Conservation (phyloP, 495 filamentous ascomycete genomes). For the Penicillium alfredii region DNA sequence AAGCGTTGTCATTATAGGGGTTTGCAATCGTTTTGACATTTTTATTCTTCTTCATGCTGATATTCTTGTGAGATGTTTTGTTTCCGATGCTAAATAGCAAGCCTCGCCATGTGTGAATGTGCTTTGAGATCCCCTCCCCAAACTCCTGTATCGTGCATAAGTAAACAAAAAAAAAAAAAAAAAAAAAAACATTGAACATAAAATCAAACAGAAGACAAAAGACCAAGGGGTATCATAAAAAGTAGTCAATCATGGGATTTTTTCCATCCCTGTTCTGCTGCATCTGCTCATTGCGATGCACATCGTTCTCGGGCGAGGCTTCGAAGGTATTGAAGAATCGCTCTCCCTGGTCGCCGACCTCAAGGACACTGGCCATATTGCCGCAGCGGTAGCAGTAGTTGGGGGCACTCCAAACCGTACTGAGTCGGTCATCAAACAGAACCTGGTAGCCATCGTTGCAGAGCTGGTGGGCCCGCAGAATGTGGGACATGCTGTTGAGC, state of each 20-base stretch:
- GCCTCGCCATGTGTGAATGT: constrained; percentile 24
- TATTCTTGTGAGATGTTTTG: constrained; percentile 11
- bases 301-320: constrained; percentile 91
- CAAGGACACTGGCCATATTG: constrained; percentile 93
- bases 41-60: constrained; percentile 10
- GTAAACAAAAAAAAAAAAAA: constrained; percentile 9
- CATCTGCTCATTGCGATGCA: constrained; percentile 67
- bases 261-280: constrained; percentile 55
- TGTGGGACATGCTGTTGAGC: constrained; percentile 95
- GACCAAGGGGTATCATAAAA: constrained; percentile 56
- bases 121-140: constrained; percentile 18
- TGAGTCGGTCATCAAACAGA: constrained; percentile 87
- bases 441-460: constrained; percentile 97
- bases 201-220: constrained; percentile 11
- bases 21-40: no score
- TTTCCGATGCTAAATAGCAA: constrained; percentile 16
- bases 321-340: constrained; percentile 96
- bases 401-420: constrained; percentile 95
- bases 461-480: constrained; percentile 90
- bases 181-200: constrained; percentile 9
- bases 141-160: constrained; percentile 34
- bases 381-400: constrained; percentile 97
- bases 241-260: constrained; percentile 64
- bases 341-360: constrained; percentile 88
- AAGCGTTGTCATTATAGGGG: no score